Percentiles rank a stretch among this genome's conserved stretches.
These are phyloP conservation scores for Syncephalastrum sp. DNA, from an alignment of 371 early-diverging fungal species.

Conservation along the genomic window DNA sequence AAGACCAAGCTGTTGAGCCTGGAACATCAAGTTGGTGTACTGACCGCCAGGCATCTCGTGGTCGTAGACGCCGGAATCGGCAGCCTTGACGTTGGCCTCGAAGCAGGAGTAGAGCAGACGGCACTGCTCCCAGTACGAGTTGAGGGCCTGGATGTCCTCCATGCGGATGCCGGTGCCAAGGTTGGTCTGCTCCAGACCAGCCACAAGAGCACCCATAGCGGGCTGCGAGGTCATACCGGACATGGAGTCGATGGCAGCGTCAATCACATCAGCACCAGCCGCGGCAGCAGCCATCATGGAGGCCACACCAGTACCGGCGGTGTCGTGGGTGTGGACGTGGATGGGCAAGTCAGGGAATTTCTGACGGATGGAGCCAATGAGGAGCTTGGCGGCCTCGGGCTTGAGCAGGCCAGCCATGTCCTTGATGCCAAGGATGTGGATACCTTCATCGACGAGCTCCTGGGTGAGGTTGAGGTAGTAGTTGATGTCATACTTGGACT, in stretches of 20 bases:
- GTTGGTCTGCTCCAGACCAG: conserved; percentile 75
- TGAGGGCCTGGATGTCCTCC: conserved; percentile 76
- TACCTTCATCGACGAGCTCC: conserved; percentile 86
- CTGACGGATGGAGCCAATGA: conserved; percentile 81
- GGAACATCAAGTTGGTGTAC: conserved; percentile 97
- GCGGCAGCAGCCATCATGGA: conserved; percentile 89
- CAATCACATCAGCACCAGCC: conserved; percentile 94
- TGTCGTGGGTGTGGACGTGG: conserved; percentile 96
- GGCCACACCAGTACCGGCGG: conserved; percentile 95
- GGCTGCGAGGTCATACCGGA: conserved; percentile 97
- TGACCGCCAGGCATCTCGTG: conserved; percentile 98
- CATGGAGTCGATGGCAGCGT: conserved; percentile 91
- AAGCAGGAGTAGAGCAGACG: conserved; percentile 93
- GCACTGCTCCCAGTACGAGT: conserved; percentile 95
- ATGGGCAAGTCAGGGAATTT: conserved; percentile 91
- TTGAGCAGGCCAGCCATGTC: conserved; percentile 97
- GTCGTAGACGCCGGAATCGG: conserved; percentile 89
- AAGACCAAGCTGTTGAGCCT: conserved; percentile 88
- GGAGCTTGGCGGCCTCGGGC: conserved; percentile 82
- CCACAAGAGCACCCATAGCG: conserved; percentile 92
- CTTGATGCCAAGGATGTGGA: conserved; percentile 93
- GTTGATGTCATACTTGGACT: conserved; percentile 79
- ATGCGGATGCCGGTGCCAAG: conserved; percentile 81
- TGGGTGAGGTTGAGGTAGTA: conserved; percentile 92
- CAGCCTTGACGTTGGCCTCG: conserved; percentile 84